These are phyloP conservation scores for Trichomonascaceae sp. DNA, from an alignment of 1,139 yeast genomes.

Conservation along the genomic window DNA sequence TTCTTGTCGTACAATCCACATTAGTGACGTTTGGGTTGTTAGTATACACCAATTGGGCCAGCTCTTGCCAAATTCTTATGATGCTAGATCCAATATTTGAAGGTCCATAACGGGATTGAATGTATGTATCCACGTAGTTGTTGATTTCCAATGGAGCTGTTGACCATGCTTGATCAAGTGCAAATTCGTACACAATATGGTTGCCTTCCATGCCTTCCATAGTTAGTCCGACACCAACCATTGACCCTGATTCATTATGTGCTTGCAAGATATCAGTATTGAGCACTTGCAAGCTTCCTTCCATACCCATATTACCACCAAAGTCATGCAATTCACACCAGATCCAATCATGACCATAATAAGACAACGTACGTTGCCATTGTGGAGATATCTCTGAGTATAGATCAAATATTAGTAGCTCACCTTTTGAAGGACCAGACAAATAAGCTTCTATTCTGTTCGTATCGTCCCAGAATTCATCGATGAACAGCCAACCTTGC, in stretches of 20 bases:
- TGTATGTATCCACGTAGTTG: slow-evolving; percentile 11
- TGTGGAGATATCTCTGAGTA: slow-evolving; percentile 17
- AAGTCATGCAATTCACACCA: slow-evolving; percentile 19
- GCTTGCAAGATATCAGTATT: slow-evolving; percentile 16
- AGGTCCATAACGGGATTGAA: slow-evolving; percentile 15
- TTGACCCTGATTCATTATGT: slow-evolving; percentile 10
- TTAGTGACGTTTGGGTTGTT: slow-evolving; percentile 12
- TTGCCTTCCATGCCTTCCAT: slow-evolving; percentile 20
- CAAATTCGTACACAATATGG: slow-evolving; percentile 17
- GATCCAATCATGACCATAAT: slow-evolving; percentile 18
- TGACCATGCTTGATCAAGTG: slow-evolving; percentile 19
- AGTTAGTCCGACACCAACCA: slow-evolving; percentile 17
- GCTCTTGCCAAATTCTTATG: slow-evolving; percentile 13
- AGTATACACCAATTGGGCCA: slow-evolving; percentile 14
- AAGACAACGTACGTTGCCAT: slow-evolving; percentile 15
- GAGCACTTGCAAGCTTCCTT: slow-evolving; percentile 16
- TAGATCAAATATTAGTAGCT: slow-evolving; percentile 16
- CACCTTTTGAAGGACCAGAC: slow-evolving; percentile 18
- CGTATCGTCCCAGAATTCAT: slow-evolving; percentile 15
- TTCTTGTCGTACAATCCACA: slow-evolving; percentile 15
- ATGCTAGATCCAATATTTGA: slow-evolving; percentile 8
- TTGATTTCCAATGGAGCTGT: slow-evolving; percentile 10
- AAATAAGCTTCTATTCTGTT: slow-evolving; percentile 14
- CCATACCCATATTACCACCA: slow-evolving; percentile 19
- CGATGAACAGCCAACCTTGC: slow-evolving; percentile 20